These are phyloP conservation scores for Leptosphaerulina australis DNA, from an alignment of 2,329 filamentous ascomycete species.

Conservation along the genomic window DNA sequence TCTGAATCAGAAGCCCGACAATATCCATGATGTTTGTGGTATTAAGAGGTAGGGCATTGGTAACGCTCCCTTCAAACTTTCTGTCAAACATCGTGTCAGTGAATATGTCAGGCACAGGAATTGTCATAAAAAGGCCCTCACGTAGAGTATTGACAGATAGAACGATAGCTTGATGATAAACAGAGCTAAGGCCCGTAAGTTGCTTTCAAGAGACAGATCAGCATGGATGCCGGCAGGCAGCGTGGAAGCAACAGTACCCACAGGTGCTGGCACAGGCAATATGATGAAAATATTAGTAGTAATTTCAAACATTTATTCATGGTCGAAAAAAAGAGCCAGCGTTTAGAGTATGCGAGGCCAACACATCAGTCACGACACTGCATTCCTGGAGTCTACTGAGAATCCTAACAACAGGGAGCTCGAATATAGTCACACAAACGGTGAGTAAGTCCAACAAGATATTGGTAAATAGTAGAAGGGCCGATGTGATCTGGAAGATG, in stretches of 20 bases:
- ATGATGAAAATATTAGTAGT: background rate
- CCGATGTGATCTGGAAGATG: background rate
- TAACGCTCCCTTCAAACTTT: background rate
- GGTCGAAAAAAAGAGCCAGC: background rate
- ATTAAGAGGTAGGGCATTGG: background rate
- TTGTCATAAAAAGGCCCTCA: background rate
- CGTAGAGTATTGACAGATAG: background rate
- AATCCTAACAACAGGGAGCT: background rate
- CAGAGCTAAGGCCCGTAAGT: background rate
- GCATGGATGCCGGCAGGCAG: background rate
- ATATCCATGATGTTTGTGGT: background rate
- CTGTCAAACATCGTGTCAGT: background rate
- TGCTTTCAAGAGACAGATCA: background rate
- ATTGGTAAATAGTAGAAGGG: background rate
- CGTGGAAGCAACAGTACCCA: background rate
- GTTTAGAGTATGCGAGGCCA: background rate
- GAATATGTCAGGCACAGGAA: background rate
- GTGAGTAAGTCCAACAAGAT: background rate
- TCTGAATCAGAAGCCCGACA: background rate
- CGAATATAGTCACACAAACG: background rate
- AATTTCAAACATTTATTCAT: background rate
- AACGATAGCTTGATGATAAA: background rate
- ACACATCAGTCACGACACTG: background rate
- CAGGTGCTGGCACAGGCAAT: background rate
- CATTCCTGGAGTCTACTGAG: background rate